These are phyloP conservation scores for Theobroma grandiflorum DNA, from an alignment of 441 rosid genomes.

Conservation along the genomic window DNA sequence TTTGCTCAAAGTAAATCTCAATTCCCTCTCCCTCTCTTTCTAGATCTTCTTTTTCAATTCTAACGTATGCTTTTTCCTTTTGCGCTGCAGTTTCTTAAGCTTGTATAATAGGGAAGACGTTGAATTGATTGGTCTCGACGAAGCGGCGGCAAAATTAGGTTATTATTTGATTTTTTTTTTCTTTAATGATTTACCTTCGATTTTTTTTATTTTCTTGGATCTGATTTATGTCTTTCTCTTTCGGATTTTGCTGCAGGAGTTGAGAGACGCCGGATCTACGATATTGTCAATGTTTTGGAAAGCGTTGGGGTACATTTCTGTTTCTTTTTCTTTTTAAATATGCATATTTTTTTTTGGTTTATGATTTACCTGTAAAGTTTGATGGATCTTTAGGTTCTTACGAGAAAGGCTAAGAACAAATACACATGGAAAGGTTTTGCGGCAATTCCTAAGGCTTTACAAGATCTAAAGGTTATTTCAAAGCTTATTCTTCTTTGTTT, in stretches of 20 bases:
- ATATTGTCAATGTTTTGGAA: slow-evolving; percentile 89
- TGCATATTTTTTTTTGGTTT: background rate
- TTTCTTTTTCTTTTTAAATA: background rate
- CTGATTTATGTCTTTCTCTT: slow-evolving; percentile 17
- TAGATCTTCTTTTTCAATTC: background rate
- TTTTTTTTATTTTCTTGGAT: background rate
- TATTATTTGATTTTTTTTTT: background rate
- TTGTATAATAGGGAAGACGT: slow-evolving; percentile 70
- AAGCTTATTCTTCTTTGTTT: background rate
- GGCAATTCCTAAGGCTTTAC: slow-evolving; percentile 78
- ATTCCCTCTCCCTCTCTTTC: background rate
- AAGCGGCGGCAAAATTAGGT: slow-evolving; percentile 85
- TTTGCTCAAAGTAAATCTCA: slow-evolving; percentile 70
- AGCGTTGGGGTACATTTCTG: slow-evolving; percentile 78
- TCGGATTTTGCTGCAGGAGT: slow-evolving; percentile 57
- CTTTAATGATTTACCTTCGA: background rate
- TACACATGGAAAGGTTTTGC: slow-evolving; percentile 91
- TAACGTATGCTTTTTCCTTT: slow-evolving; percentile 13
- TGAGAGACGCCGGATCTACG: slow-evolving; percentile 90
- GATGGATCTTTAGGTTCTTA: slow-evolving; percentile 59
- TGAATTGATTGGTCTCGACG: slow-evolving; percentile 82
- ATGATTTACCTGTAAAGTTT: background rate
- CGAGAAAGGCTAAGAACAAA: slow-evolving; percentile 80
- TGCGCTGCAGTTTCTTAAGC: slow-evolving; percentile 66
- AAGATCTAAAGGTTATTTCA: slow-evolving; percentile 59